Conservation (phyloP, 2,329 filamentous ascomycete genomes). For the Stachybotrys chartarum region DNA sequence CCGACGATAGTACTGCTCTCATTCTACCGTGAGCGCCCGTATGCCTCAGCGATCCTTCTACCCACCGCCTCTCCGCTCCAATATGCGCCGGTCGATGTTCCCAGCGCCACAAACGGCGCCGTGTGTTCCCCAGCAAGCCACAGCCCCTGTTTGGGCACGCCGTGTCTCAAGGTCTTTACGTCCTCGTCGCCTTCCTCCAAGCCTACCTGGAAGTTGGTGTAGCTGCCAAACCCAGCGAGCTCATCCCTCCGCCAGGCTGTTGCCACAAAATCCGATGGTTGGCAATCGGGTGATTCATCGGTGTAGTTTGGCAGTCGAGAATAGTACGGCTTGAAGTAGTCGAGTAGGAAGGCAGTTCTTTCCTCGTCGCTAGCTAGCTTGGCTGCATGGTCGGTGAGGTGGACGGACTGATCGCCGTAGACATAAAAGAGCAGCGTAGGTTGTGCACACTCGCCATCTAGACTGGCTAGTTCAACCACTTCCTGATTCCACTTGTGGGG, state of each 20-base stretch:
- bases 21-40: conserved; percentile 23
- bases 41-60: conserved; percentile 51
- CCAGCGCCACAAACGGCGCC: conserved; percentile 79
- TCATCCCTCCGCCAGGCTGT: conserved; percentile 76
- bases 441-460: conserved; percentile 53
- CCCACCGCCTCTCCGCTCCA: conserved; percentile 82
- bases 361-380: conserved; percentile 34
- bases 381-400: conserved; percentile 40
- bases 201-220: conserved; percentile 78
- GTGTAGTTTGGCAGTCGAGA: conserved; percentile 65
- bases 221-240: conserved; percentile 74
- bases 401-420: conserved; percentile 54
- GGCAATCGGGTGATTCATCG: conserved; percentile 44
- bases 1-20: no score
- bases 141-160: conserved; percentile 58
- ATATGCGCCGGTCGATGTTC: conserved; percentile 84
- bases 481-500: conserved; percentile 66
- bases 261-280: conserved; percentile 55
- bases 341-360: conserved; percentile 47
- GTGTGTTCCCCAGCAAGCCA: conserved; percentile 93
- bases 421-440: conserved; percentile 83
- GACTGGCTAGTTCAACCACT: conserved; percentile 66
- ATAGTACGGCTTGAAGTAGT: conserved; percentile 73
- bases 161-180: conserved; percentile 56
- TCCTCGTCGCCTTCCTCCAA: conserved; percentile 64